Conservation (phyloP, 345 rosid species). For the Firmiana major region DNA sequence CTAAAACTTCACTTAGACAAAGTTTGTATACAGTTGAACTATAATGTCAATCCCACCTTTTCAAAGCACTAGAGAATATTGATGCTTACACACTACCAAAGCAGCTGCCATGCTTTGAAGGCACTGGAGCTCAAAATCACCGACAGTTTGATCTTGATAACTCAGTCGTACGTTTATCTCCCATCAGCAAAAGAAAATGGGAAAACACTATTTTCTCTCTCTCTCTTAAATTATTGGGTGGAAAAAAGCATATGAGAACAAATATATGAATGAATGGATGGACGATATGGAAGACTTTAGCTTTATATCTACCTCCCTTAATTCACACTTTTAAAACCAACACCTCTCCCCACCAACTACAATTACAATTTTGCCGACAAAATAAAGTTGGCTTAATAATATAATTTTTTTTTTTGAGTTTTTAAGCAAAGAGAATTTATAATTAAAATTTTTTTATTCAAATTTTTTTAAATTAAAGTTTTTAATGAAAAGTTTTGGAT, state of each 20-base stretch:
- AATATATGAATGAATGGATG: background rate
- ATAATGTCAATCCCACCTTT: background rate
- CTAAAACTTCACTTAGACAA: background rate
- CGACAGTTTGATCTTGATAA: constrained; percentile 30
- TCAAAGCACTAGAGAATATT: constrained; percentile 5
- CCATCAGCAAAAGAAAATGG: background rate
- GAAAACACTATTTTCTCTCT: constrained; percentile 8
- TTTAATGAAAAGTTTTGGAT: too few species aligned
- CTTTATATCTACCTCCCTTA: constrained; percentile 1
- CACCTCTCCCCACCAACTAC: constrained; percentile 17
- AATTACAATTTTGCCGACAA: constrained; percentile 10
- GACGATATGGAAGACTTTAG: background rate
- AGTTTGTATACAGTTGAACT: background rate
- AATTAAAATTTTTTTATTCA: too few species aligned
- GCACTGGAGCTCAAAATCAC: constrained; percentile 21
- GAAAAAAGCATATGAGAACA: background rate
- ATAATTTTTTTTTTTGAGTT: too few species aligned
- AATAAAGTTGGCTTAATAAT: too few species aligned
- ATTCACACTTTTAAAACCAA: background rate
- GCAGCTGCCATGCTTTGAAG: constrained; percentile 27
- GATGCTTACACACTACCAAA: constrained; percentile 33
- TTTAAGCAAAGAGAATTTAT: too few species aligned
- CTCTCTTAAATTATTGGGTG: constrained; percentile 26
- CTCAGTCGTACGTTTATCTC: background rate
- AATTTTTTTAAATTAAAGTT: too few species aligned